phyloP scores from a whole-genome alignment of 2,329 filamentous ascomycete species.

The Aspergillus pseudonomiae region DNA sequence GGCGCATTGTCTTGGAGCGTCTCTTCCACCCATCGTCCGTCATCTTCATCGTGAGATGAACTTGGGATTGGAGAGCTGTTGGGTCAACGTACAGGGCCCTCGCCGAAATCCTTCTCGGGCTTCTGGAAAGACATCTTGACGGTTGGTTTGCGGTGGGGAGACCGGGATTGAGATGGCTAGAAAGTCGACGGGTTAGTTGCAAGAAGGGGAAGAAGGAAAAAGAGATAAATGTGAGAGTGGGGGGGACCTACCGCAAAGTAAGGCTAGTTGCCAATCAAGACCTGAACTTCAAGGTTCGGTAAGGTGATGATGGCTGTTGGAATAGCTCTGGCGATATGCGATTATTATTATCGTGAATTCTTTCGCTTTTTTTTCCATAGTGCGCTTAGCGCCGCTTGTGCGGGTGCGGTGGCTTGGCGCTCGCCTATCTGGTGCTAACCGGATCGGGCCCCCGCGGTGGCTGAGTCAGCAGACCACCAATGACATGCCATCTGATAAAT shows the following conservation, averaged over 20 bases:
- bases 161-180: conserved; percentile 27
- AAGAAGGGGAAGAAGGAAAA: not conserved
- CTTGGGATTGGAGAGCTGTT: not conserved
- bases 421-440: conserved; percentile 46
- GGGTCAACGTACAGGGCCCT: conserved; percentile 70
- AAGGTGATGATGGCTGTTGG: conserved; percentile 70
- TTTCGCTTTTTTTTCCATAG: conserved; percentile 13
- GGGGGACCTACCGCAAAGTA: conserved; percentile 26
- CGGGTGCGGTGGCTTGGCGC: conserved; percentile 37
- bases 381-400: conserved; percentile 26
- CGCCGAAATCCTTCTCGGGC: conserved; percentile 89
- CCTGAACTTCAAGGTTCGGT: conserved; percentile 77
- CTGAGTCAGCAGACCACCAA: conserved; percentile 14
- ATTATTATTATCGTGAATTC: conserved; percentile 21
- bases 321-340: conserved; percentile 21
- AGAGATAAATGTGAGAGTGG: not conserved
- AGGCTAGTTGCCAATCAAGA: conserved; percentile 67
- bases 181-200: conserved; percentile 12
- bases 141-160: conserved; percentile 35
- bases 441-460: conserved; percentile 20
- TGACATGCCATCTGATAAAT: conserved; percentile 4
- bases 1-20: not conserved
- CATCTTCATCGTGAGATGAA: not conserved
- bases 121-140: conserved; percentile 90
- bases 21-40: not conserved